Evolutionary conservation across 2,329 filamentous ascomycete species (phyloP), one percentile per base, ranked within the genome.

Genomic region (Colletotrichum acutatum): DNA sequence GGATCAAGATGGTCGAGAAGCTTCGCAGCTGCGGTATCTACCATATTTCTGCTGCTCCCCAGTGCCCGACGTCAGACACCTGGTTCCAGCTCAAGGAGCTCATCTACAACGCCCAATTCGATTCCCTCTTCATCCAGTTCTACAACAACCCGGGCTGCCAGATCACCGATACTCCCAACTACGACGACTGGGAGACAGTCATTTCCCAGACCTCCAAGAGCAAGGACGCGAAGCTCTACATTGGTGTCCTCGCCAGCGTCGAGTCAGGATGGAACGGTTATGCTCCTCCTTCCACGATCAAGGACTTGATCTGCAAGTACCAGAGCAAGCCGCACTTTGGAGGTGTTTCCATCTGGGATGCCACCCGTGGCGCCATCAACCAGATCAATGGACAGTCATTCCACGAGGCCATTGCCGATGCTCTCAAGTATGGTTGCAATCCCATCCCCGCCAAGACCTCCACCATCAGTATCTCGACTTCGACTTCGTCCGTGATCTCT

Each of bases 301-400:
- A 82, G 76, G 73, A 80, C 4, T 75, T 87, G 34, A 79, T 87
- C 73, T 84, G 85, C 75, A 58, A 80, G 64, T 79, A 82, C 75
- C 81, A 82, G 72, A 77, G 77, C 52, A 79, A 79, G 22, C n/a
- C 75, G 7, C 79, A 83, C 73, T 87, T 86, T 67, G 85, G 84
- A 19, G 86, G 86, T 76, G 77, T 87, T 60, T 86, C 85, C 58
- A 76, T 87, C 24, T 87, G 84, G 84, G 86, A 88, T 63, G 80
- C 83, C 28, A 81, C 79, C 34, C 79, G 78, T 7, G 83, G 80
- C 26, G 76, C 76, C 11, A 60, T 63, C 0, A 84, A 85, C 74
- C 16, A 76, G 5, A 73, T 79, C 54, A 54, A 77, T 22, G 82
- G 79, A 57, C 82, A 84, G 76, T 76, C 74, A 28, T 87, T 82